phyloP scores from a whole-genome alignment of 225 moss, liverwort and hornwort species.

The Thuidium tamariscinum region DNA sequence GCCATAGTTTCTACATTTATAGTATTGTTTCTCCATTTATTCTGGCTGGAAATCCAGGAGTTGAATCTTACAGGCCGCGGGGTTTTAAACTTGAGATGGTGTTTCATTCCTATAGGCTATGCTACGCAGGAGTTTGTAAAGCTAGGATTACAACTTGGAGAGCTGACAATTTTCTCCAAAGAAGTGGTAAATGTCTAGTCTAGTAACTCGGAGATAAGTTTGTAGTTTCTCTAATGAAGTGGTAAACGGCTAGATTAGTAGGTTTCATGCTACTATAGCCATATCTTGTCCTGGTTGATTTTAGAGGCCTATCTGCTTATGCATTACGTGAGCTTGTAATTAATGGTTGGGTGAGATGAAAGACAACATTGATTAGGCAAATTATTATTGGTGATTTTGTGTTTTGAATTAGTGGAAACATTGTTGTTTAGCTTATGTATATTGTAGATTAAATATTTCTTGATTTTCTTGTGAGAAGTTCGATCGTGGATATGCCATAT shows the following conservation, averaged over 20 bases:
- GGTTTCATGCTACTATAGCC: background rate
- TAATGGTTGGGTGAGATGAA: background rate
- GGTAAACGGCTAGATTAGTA: background rate
- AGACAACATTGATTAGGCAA: background rate
- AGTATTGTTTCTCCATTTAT: background rate
- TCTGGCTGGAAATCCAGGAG: background rate
- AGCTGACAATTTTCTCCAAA: constrained; percentile 42
- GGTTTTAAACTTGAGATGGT: background rate
- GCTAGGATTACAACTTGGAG: constrained; percentile 36
- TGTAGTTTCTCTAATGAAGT: constrained; percentile 20
- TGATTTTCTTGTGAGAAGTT: background rate
- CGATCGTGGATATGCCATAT: background rate
- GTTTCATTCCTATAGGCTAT: constrained; percentile 21
- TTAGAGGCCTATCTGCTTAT: background rate
- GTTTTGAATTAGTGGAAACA: background rate
- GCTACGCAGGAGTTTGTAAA: constrained; percentile 48
- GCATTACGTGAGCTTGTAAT: background rate
- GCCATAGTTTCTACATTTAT: background rate
- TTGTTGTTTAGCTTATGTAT: background rate
- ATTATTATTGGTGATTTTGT: background rate
- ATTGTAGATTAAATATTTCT: background rate
- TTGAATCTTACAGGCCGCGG: background rate
- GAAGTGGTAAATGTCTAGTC: constrained; percentile 19
- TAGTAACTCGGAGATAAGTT: constrained; percentile 27
- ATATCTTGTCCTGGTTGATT: background rate